These are phyloP conservation scores for Kernera saxatilis DNA, from an alignment of 345 rosid species.

Conservation along the genomic window DNA sequence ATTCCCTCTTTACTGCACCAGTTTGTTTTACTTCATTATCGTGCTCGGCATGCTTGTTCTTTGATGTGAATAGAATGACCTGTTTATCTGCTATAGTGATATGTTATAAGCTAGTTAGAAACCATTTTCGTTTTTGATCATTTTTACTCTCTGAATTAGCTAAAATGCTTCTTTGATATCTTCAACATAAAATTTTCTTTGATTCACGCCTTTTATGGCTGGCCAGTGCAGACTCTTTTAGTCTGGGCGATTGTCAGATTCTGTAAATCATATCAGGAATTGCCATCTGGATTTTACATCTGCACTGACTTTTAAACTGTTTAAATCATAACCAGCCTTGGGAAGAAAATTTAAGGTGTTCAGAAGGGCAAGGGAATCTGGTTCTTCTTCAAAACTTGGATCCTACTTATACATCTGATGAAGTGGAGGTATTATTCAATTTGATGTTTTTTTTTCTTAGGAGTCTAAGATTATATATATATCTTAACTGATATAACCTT, in stretches of 20 bases:
- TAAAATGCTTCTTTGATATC: not conserved
- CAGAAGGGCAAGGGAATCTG: slow-evolving; percentile 43
- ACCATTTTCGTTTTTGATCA: not conserved
- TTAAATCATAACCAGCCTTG: slow-evolving; percentile 42
- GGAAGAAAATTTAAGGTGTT: slow-evolving; percentile 50
- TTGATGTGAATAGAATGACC: not conserved
- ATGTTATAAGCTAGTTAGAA: not conserved
- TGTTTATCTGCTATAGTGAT: not conserved
- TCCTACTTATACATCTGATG: slow-evolving; percentile 49
- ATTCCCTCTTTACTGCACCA: not conserved
- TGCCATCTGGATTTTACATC: not conserved
- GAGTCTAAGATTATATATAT: not conserved
- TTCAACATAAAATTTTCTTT: not conserved
- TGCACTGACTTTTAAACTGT: slow-evolving; percentile 17
- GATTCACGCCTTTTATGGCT: not conserved
- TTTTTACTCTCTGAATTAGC: not conserved
- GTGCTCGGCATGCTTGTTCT: not conserved
- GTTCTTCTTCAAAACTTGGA: slow-evolving; percentile 66
- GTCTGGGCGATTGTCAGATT: not conserved
- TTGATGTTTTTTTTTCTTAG: not conserved
- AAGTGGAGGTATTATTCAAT: slow-evolving; percentile 55
- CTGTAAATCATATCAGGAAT: not conserved
- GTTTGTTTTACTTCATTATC: not conserved
- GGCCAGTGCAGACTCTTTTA: not conserved
- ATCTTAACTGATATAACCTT: not conserved